Conservation (phyloP, 2,329 filamentous ascomycete species). For the Karstenula rhodostoma region DNA sequence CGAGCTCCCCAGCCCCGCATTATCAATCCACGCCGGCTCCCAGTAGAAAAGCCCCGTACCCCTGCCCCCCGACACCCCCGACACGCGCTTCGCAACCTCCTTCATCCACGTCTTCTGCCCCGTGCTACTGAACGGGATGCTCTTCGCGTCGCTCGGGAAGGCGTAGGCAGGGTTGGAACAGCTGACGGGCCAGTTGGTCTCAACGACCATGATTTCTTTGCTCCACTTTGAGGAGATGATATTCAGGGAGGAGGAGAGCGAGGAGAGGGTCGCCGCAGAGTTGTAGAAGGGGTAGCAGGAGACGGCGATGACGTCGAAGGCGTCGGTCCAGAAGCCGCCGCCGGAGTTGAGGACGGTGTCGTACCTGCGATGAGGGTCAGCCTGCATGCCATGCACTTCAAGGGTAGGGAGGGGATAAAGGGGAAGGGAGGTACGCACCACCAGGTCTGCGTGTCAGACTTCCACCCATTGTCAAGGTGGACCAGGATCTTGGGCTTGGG, state of each 20-base stretch:
- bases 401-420: too few species aligned
- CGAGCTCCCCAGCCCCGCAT: conserved; percentile 69
- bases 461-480: conserved; percentile 79
- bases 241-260: conserved; percentile 63
- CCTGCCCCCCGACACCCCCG: conserved; percentile 60
- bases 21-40: conserved; percentile 77
- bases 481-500: conserved; percentile 74
- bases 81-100: conserved; percentile 65
- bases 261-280: conserved; percentile 64
- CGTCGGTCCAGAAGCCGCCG: conserved; percentile 59
- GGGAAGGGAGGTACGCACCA: conserved; percentile 37
- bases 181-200: conserved; percentile 73
- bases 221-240: conserved; percentile 69
- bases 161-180: conserved; percentile 66
- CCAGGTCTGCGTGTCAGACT: conserved; percentile 70
- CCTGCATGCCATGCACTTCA: too few species aligned
- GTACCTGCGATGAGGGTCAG: too few species aligned
- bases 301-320: conserved; percentile 77
- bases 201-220: conserved; percentile 73
- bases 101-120: conserved; percentile 71
- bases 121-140: conserved; percentile 68
- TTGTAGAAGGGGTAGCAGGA: conserved; percentile 79
- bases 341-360: conserved; percentile 54
- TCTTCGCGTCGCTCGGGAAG: conserved; percentile 68
- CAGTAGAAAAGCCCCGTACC: conserved; percentile 71